Percentiles rank a stretch among this genome's conserved stretches.
Evolutionary conservation across 306 rosid species (phyloP).

Genomic region (Mimosa pudica): DNA sequence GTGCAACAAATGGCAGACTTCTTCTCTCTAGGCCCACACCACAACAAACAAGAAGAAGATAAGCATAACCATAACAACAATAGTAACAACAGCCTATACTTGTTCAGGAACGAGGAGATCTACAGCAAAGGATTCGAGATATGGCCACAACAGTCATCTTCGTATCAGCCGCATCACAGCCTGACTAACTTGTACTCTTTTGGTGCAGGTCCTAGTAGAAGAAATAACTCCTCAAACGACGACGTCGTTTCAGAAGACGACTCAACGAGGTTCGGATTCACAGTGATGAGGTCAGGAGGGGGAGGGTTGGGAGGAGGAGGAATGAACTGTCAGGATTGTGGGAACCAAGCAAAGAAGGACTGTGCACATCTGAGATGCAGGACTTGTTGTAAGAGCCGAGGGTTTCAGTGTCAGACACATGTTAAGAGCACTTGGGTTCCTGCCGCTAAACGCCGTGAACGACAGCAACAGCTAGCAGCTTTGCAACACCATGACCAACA

Average conservation of each 20-base stretch:
- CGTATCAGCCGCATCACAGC: slow-evolving; percentile 43
- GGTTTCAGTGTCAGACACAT: slow-evolving; percentile 79
- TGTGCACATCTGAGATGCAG: slow-evolving; percentile 65
- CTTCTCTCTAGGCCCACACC: slow-evolving; percentile 52
- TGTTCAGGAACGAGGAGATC: slow-evolving; percentile 62
- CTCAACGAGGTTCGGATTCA: slow-evolving; percentile 46
- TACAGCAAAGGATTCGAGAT: slow-evolving; percentile 58
- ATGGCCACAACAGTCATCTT: slow-evolving; percentile 56
- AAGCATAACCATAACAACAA: slow-evolving; percentile 12
- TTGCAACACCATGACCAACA: slow-evolving; percentile 42
- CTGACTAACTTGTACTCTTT: slow-evolving; percentile 55
- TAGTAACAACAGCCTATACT: slow-evolving; percentile 39
- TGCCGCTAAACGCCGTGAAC: slow-evolving; percentile 87
- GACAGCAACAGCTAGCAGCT: slow-evolving; percentile 62
- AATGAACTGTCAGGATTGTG: slow-evolving; percentile 76
- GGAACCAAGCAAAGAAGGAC: slow-evolving; percentile 79
- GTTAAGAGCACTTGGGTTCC: slow-evolving; percentile 99
- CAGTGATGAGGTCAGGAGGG: slow-evolving; percentile 53
- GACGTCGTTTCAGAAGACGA: slow-evolving; percentile 52
- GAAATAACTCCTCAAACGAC: slow-evolving; percentile 33
- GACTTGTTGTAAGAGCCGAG: slow-evolving; percentile 81
- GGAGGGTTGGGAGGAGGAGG: slow-evolving; percentile 39
- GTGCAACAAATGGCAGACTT: slow-evolving; percentile 74
- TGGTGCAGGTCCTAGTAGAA: slow-evolving; percentile 65
- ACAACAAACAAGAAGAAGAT: slow-evolving; percentile 39